Evolutionary conservation across 164 flowering plant genomes (phyloP).

Genomic region (Pachysandra terminalis): DNA sequence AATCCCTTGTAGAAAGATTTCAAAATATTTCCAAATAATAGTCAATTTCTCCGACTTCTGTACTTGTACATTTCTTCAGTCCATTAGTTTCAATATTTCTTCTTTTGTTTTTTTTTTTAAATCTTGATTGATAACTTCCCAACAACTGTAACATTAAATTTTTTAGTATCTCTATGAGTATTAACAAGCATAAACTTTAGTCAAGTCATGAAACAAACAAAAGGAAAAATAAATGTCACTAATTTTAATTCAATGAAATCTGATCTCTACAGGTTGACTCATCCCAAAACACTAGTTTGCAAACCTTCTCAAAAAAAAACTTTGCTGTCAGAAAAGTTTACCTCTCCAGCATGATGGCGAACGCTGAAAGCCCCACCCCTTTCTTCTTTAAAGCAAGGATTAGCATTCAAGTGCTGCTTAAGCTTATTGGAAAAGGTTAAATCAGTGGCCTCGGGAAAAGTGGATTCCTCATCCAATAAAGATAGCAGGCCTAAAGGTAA

Average conservation of each 20-base stretch:
- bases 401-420: constrained; percentile 58
- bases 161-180: no score
- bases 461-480: constrained; percentile 84
- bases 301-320: constrained; percentile 7
- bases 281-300: neutral
- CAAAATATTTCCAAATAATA: no score
- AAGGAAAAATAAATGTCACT: neutral
- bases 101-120: no score
- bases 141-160: no score
- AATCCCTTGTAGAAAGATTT: no score
- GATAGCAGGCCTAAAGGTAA: constrained; percentile 80
- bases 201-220: neutral
- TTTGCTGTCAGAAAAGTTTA: constrained; percentile 24
- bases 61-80: no score
- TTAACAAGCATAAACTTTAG: neutral
- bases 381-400: constrained; percentile 69
- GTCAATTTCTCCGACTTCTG: no score
- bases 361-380: constrained; percentile 64
- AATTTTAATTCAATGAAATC: neutral
- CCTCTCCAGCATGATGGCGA: constrained; percentile 91
- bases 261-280: neutral
- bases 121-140: no score
- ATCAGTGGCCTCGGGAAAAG: constrained; percentile 69
- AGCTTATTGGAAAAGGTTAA: constrained; percentile 81
- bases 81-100: no score